Conservation (phyloP, 805 yeast genomes). For the Blastobotrys parvus region DNA sequence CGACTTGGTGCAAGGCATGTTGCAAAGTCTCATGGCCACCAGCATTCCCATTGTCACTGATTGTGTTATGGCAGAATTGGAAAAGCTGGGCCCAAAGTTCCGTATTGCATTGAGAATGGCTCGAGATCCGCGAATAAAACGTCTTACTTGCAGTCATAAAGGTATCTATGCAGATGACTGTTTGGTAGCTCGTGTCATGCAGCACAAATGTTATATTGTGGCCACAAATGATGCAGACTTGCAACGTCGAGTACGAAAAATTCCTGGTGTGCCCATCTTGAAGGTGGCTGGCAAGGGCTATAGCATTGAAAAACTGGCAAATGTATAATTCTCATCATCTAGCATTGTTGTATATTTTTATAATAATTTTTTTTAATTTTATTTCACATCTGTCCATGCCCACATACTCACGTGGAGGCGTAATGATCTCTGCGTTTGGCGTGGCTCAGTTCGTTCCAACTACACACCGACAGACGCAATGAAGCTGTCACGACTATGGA, state of each 20-base stretch:
- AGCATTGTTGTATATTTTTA: too few relatives aligned
- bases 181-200: slow-evolving; percentile 83
- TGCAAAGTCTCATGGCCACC: slow-evolving; percentile 91
- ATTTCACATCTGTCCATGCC: too few relatives aligned
- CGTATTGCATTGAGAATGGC: slow-evolving; percentile 90
- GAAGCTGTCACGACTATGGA: slow-evolving; percentile 6
- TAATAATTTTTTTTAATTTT: too few relatives aligned
- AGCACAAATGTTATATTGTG: slow-evolving; percentile 93
- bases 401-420: too few relatives aligned
- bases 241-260: slow-evolving; percentile 87
- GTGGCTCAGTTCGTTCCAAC: too few relatives aligned
- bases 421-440: too few relatives aligned
- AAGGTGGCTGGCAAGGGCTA: slow-evolving; percentile 92
- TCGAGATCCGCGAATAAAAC: slow-evolving; percentile 82
- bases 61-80: slow-evolving; percentile 97
- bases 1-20: slow-evolving; percentile 91
- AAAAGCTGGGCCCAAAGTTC: slow-evolving; percentile 89
- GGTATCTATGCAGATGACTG: slow-evolving; percentile 99
- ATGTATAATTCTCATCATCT: too few relatives aligned
- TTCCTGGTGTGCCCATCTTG: slow-evolving; percentile 95
- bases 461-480: too few relatives aligned
- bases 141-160: slow-evolving; percentile 82
- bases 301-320: slow-evolving; percentile 91
- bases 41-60: slow-evolving; percentile 94
- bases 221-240: slow-evolving; percentile 98